Evolutionary conservation across 352 stramenopile species (phyloP).

Genomic region (Pythium diclinum): DNA sequence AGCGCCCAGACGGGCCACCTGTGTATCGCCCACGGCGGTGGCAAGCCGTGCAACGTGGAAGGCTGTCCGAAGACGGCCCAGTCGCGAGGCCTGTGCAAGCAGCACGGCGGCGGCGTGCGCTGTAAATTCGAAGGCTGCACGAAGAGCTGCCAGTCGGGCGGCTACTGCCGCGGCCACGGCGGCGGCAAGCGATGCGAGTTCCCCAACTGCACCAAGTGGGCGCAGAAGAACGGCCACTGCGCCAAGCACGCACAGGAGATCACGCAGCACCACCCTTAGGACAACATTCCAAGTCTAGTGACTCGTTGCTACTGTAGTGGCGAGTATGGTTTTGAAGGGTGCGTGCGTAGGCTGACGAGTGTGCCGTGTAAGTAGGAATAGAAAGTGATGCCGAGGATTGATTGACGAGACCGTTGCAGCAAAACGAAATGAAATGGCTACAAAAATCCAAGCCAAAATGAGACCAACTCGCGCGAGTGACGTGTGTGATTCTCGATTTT

Average conservation of each 20-base stretch:
- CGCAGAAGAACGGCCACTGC: slow-evolving; percentile 85
- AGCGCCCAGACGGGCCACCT: slow-evolving; percentile 80
- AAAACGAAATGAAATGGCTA: not conserved
- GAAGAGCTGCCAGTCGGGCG: slow-evolving; percentile 84
- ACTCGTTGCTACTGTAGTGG: not conserved
- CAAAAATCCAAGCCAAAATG: not conserved
- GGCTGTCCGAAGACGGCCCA: slow-evolving; percentile 84
- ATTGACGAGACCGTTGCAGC: not conserved
- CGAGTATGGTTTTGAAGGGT: not conserved
- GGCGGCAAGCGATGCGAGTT: slow-evolving; percentile 85
- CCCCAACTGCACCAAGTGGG: slow-evolving; percentile 84
- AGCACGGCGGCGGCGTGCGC: slow-evolving; percentile 78
- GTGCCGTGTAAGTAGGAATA: slow-evolving; percentile 5
- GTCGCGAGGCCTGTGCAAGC: slow-evolving; percentile 80
- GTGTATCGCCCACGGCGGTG: slow-evolving; percentile 82
- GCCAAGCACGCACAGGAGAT: slow-evolving; percentile 86
- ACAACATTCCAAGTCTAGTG: not conserved
- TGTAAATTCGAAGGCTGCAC: slow-evolving; percentile 87
- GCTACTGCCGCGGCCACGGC: slow-evolving; percentile 80
- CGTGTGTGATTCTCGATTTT: not conserved
- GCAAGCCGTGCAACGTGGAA: slow-evolving; percentile 82
- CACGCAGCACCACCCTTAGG: slow-evolving; percentile 31
- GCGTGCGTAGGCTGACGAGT: not conserved
- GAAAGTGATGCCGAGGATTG: not conserved
- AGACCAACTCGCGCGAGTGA: not conserved